phyloP scores from a whole-genome alignment of 805 yeast genomes.

The Kuraishia hungarica region DNA sequence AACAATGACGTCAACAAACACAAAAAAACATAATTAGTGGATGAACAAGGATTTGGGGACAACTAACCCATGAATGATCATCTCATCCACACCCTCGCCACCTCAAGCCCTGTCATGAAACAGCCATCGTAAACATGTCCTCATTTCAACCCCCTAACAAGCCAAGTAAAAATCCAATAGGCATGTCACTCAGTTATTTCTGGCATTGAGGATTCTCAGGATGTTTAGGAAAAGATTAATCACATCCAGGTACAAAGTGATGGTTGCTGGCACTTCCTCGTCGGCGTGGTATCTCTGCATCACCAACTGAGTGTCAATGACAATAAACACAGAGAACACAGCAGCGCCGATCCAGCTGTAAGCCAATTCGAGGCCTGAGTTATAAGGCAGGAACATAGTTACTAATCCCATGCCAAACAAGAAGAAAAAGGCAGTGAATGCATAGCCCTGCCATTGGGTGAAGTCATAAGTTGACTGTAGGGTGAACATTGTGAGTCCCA shows the following conservation, averaged over 20 bases:
- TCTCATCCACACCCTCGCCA: too few relatives aligned
- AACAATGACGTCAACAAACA: too few relatives aligned
- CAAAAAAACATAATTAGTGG: too few relatives aligned
- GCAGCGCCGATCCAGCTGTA: slow-evolving; percentile 71
- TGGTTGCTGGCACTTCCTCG: slow-evolving; percentile 78
- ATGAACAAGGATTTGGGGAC: too few relatives aligned
- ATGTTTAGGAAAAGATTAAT: slow-evolving; percentile 74
- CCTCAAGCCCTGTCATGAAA: too few relatives aligned
- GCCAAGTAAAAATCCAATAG: too few relatives aligned
- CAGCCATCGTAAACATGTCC: too few relatives aligned
- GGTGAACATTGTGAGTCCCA: slow-evolving; percentile 73
- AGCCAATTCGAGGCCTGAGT: slow-evolving; percentile 48
- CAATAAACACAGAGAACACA: slow-evolving; percentile 60
- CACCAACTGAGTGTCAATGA: slow-evolving; percentile 76
- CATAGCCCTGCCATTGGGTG: slow-evolving; percentile 54
- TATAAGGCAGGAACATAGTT: slow-evolving; percentile 57
- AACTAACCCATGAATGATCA: too few relatives aligned
- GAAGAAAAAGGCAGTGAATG: slow-evolving; percentile 49
- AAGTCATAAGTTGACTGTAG: slow-evolving; percentile 73
- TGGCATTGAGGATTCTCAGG: slow-evolving; percentile 43
- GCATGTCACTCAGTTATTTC: neutral
- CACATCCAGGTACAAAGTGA: slow-evolving; percentile 72
- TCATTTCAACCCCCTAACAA: too few relatives aligned
- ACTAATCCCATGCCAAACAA: slow-evolving; percentile 66
- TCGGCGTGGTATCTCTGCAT: slow-evolving; percentile 71